Evolutionary conservation across 1,139 yeast species (phyloP).

Genomic region (Geotrichum carabidarum): DNA sequence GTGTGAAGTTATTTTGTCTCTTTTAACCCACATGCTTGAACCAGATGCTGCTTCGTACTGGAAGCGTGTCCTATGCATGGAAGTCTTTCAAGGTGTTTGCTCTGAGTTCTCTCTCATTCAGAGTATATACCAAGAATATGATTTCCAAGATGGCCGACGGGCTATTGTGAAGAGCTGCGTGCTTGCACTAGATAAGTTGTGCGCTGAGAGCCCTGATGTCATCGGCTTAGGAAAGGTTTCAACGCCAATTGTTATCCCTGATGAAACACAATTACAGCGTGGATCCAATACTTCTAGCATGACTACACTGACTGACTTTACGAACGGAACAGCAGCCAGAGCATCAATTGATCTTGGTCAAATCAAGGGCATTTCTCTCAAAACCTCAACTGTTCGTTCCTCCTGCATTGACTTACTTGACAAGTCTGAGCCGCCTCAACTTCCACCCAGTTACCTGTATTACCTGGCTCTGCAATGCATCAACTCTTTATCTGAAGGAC

Average conservation of each 20-base stretch:
- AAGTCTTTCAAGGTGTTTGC: constrained; percentile 59
- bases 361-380: constrained; percentile 27
- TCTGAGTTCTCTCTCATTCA: constrained; percentile 51
- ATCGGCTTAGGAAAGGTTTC: constrained; percentile 29
- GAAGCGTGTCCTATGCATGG: constrained; percentile 70
- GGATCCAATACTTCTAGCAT: background rate
- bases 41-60: constrained; percentile 53
- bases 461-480: constrained; percentile 55
- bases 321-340: background rate
- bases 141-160: constrained; percentile 52
- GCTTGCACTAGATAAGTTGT: constrained; percentile 38
- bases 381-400: constrained; percentile 45
- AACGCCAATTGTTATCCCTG: constrained; percentile 20
- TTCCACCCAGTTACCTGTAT: constrained; percentile 59
- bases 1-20: constrained; percentile 71
- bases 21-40: constrained; percentile 61
- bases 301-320: background rate
- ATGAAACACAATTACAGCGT: constrained; percentile 1
- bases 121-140: constrained; percentile 58
- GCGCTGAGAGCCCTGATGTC: constrained; percentile 27
- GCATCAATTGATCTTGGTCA: constrained; percentile 7
- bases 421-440: constrained; percentile 60
- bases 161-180: constrained; percentile 59
- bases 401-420: constrained; percentile 71
- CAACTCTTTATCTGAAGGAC: constrained; percentile 59